Evolutionary conservation across 176 grass and related monocot genomes (phyloP).

Genomic region (Oryza punctata): DNA sequence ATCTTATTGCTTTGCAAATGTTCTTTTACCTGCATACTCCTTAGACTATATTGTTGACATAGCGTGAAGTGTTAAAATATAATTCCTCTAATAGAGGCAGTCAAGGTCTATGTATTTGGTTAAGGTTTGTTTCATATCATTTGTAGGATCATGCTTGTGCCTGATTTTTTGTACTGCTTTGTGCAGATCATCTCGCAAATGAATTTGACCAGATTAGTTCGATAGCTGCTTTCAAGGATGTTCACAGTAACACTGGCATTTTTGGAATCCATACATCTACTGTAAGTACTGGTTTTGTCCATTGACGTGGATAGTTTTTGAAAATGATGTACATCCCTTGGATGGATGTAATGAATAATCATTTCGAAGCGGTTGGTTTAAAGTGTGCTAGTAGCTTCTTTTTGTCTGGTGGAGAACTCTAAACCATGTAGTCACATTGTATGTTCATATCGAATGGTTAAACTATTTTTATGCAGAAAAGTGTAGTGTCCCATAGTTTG

Average conservation of each 20-base stretch:
- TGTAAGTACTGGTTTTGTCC: constrained; percentile 53
- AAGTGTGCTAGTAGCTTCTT: background rate
- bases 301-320: background rate
- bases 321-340: background rate
- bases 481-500: background rate
- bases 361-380: background rate
- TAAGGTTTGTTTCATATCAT: constrained; percentile 26
- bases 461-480: background rate
- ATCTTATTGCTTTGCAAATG: constrained; percentile 15
- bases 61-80: constrained; percentile 12
- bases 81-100: background rate
- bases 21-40: constrained; percentile 25
- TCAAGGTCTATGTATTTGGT: constrained; percentile 20
- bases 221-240: constrained; percentile 78
- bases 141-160: constrained; percentile 18
- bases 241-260: constrained; percentile 88
- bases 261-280: constrained; percentile 94
- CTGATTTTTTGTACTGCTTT: constrained; percentile 36
- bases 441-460: background rate
- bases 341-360: background rate
- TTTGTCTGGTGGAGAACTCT: constrained; percentile 5
- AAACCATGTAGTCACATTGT: background rate
- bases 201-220: constrained; percentile 88
- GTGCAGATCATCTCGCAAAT: constrained; percentile 68
- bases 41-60: constrained; percentile 1